Evolutionary conservation across 2,329 filamentous ascomycete species (phyloP), one percentile per base, ranked within the genome.

Genomic region (Lasiodiplodia theobromae): DNA sequence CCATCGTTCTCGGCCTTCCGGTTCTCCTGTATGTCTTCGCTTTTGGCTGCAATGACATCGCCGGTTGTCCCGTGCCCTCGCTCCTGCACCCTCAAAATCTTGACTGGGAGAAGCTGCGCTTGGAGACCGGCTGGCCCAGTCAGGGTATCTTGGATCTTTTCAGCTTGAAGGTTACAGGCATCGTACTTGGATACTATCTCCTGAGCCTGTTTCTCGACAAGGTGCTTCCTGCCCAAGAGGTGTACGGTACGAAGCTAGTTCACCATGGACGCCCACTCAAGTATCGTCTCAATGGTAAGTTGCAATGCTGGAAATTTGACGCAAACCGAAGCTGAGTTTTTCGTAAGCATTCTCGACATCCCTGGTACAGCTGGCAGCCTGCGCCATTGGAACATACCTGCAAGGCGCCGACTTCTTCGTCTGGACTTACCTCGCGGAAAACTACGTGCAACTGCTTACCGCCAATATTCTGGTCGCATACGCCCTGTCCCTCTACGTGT

Each of bases 361-460:
- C n/a, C 90, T 90, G 70, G 80, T 93, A 67, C 85, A 91, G 64
- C 83, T 97, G 54, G 85, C 86, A 21, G 83, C 91, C 7, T 87
- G 90, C 65, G 88, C 89, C 44, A 89, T 90, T 10, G 94, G 94
- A 62, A 97, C 94, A 2, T 81, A 89, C 51, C 80, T 89, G 3
- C 87, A 95, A 73, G 95, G 95, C 68, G 88, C 93, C 63, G 86
- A 95, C 28, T 97, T 96, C 75, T 86, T 89, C 11, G 87, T 97
- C 65, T 99, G 95, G 95, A 92, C 90, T 34, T 98, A 94, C 81
- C 93, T 98, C 76, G 90, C 92, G 83, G 90, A 97, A 77, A 95
- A 98, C 82, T 96, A 95, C 77, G 76, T 96, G 64, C 93, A 95
- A 78, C 86, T 99, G 66, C 85, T 97, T 40, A 96, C 93, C 0